Evolutionary conservation across 768 basidiomycete species (phyloP), one percentile per base, ranked within the genome.

Genomic region (Termitomyces eurrhizus): DNA sequence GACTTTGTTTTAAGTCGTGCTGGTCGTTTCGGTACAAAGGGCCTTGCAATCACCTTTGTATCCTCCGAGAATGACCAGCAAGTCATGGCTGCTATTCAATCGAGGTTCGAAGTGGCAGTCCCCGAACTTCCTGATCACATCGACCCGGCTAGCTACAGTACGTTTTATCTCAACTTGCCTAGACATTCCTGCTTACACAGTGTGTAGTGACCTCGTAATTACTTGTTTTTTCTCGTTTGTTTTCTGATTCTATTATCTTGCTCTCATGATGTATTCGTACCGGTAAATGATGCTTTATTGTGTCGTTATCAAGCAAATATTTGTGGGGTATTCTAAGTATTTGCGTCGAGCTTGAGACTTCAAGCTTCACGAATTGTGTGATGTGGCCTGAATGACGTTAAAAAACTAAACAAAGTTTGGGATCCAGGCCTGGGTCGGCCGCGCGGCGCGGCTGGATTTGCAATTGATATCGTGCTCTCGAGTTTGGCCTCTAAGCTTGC

Each of bases 11-110:
- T 35, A 42, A 92, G 94, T 65, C 96, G 97, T 79, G 97, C 97
- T 65, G 97, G 97, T 66, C 93, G 97, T 63, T 99, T 99, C 75
- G 97, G 97, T 65, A 99, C 97, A 37, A 98, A 98, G 76, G 97
- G 97, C 83, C 89, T 99, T 48, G 95, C 96, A 18, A 92, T 98
- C 73, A 98, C 95, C 1, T 99, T 96, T 70, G 92, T 98, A 45
- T 87, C 96, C 4, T 92, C 89, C 21, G 95, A 98, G 56, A 85
- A 81, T 62, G 97, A 99, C 70, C 87, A 92, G 72, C 91, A 93
- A 74, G 95, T 99, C 61, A 92, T 99, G 88, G 82, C 88, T 44
- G 84, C 89, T 32, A 98, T 99, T 67, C 97, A 99, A 75, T 87
- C 92, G 44, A 79, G 97, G 66, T 99, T 99, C 79, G 96, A 98